A percentile compares a stretch with the other conserved stretches of the same genome.
Conservation (phyloP, 495 filamentous ascomycete species). For the Acidomyces sp. region DNA sequence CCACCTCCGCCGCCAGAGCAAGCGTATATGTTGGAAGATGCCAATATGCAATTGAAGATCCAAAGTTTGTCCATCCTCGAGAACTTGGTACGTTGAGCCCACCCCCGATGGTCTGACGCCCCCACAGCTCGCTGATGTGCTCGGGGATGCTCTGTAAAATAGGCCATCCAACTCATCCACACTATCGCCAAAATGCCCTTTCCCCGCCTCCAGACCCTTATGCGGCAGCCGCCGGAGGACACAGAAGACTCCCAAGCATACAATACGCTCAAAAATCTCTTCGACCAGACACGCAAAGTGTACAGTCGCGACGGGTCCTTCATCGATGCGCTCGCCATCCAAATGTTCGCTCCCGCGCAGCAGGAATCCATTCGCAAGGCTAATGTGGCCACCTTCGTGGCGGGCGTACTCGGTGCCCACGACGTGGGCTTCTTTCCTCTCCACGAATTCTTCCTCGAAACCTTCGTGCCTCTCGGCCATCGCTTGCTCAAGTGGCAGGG, state of each 20-base stretch:
- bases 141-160: not conserved
- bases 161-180: conserved; percentile 60
- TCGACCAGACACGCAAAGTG: conserved; percentile 66
- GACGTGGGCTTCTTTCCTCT: conserved; percentile 73
- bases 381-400: conserved; percentile 75
- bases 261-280: conserved; percentile 60
- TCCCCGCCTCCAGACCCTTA: conserved; percentile 58
- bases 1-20: no score
- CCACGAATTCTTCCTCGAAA: conserved; percentile 71
- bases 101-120: not conserved
- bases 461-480: conserved; percentile 68
- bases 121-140: not conserved
- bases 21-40: conserved; percentile 27
- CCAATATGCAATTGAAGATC: conserved; percentile 48
- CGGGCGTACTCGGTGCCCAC: conserved; percentile 62
- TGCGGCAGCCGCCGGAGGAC: conserved; percentile 56
- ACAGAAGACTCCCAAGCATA: conserved; percentile 75
- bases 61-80: conserved; percentile 61
- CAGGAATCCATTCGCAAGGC: conserved; percentile 65
- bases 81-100: conserved; percentile 43
- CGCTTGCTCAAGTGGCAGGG: conserved; percentile 57
- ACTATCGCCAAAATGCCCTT: conserved; percentile 57
- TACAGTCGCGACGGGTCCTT: conserved; percentile 62
- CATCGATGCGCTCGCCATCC: conserved; percentile 57
- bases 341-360: conserved; percentile 35